Percentiles rank a stretch among this genome's conserved stretches.
phyloP scores from a whole-genome alignment of 2,329 filamentous ascomycete genomes.

The Capronia epimyces region DNA sequence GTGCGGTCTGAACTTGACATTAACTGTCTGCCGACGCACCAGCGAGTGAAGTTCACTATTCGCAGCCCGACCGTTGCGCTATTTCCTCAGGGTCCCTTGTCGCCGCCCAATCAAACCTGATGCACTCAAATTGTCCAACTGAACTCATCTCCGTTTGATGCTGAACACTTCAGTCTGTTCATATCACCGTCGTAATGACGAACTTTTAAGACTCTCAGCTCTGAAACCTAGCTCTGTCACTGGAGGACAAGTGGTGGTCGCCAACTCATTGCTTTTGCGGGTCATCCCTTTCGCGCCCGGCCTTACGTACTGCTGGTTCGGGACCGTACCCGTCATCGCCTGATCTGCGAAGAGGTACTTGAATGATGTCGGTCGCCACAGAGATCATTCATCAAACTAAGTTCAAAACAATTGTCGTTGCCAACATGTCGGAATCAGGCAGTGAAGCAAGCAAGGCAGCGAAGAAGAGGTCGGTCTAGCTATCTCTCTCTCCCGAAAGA shows the following conservation, averaged over 20 bases:
- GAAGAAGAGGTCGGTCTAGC: conserved; percentile 28
- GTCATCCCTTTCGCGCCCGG: conserved; percentile 13
- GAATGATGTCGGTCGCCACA: conserved; percentile 30
- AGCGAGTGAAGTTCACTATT: conserved; percentile 15
- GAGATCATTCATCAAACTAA: conserved; percentile 20
- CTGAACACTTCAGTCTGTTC: conserved; percentile 11
- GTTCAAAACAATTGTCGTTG: conserved; percentile 14
- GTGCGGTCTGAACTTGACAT: conserved; percentile 5
- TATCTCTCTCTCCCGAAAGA: not conserved
- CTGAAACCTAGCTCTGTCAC: conserved; percentile 4
- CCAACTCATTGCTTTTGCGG: conserved; percentile 19
- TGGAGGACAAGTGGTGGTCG: conserved; percentile 10
- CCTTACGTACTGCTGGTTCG: conserved; percentile 21
- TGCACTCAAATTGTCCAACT: conserved; percentile 8
- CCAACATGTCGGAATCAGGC: conserved; percentile 31
- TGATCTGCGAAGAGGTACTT: conserved; percentile 21
- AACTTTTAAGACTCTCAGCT: conserved; percentile 14
- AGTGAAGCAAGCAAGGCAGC: conserved; percentile 31
- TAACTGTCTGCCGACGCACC: conserved; percentile 7
- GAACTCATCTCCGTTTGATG: conserved; percentile 17
- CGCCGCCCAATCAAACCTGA: conserved; percentile 21
- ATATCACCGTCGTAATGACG: not conserved
- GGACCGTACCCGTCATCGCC: conserved; percentile 10
- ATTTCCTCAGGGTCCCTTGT: conserved; percentile 9
- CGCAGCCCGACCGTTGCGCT: conserved; percentile 22